Percentiles rank a stretch among this genome's conserved stretches.
phyloP scores from a whole-genome alignment of 371 early-diverging fungal species.

The Mucor velutinosus region DNA sequence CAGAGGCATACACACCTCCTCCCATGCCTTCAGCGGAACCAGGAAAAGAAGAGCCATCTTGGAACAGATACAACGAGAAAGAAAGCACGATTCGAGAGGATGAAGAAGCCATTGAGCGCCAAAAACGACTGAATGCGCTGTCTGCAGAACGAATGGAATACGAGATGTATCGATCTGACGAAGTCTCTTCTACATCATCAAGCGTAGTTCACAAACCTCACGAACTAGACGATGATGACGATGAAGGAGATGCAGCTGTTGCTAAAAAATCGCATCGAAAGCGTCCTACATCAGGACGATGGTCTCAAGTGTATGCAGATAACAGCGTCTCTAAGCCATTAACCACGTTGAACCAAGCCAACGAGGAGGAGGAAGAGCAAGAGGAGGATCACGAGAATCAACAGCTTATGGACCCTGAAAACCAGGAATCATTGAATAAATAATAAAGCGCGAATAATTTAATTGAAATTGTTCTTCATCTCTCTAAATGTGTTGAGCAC shows the following conservation, averaged over 20 bases:
- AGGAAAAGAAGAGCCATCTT: background rate
- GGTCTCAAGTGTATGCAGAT: slow-evolving; percentile 11
- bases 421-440: background rate
- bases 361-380: background rate
- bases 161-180: slow-evolving; percentile 22
- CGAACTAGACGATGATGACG: background rate
- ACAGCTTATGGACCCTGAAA: slow-evolving; percentile 5
- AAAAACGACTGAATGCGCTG: slow-evolving; percentile 3
- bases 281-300: slow-evolving; percentile 9
- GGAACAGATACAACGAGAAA: slow-evolving; percentile 15
- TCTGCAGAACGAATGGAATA: slow-evolving; percentile 30
- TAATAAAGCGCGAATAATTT: background rate
- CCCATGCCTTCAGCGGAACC: slow-evolving; percentile 16
- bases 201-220: background rate
- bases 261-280: background rate
- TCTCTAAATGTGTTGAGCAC: slow-evolving; percentile 78
- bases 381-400: slow-evolving; percentile 1
- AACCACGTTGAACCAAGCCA: background rate
- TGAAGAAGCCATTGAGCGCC: slow-evolving; percentile 12
- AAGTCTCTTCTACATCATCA: background rate
- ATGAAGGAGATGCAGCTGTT: background rate
- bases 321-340: background rate
- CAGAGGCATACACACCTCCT: slow-evolving; percentile 12
- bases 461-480: slow-evolving; percentile 61
- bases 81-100: background rate